phyloP scores from a whole-genome alignment of 2,329 filamentous ascomycete species.

The Xylariaceae sp. region DNA sequence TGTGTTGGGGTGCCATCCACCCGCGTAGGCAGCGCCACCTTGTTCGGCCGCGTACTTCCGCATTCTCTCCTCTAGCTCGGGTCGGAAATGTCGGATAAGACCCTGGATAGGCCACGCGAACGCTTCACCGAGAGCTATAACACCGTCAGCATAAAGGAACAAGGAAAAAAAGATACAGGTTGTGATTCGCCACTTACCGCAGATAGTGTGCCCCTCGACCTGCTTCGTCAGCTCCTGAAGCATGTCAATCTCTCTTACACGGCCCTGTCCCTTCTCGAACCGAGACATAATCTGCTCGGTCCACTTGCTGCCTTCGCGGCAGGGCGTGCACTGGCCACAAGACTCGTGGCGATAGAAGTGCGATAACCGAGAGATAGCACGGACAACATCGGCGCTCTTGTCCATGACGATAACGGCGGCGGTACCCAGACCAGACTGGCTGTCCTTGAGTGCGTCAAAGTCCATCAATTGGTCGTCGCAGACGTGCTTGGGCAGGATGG shows the following conservation, averaged over 20 bases:
- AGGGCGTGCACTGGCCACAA: conserved; percentile 98
- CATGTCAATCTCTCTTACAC: conserved; percentile 96
- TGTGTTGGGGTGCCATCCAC: conserved; percentile 78
- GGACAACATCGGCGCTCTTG: conserved; percentile 92
- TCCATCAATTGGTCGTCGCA: conserved; percentile 98
- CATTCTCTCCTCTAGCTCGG: conserved; percentile 90
- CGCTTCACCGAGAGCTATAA: conserved; percentile 79
- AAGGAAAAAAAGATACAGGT: background rate
- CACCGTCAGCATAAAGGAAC: conserved; percentile 24
- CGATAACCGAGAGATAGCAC: conserved; percentile 84
- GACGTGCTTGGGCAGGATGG: conserved; percentile 81
- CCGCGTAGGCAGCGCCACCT: conserved; percentile 68
- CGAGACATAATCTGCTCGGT: conserved; percentile 98
- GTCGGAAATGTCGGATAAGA: conserved; percentile 95
- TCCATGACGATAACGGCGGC: conserved; percentile 99
- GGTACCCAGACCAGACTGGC: conserved; percentile 92
- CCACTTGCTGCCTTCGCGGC: conserved; percentile 98
- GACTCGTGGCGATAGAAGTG: conserved; percentile 99
- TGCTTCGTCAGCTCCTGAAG: conserved; percentile 98
- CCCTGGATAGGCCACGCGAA: conserved; percentile 99
- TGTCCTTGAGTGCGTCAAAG: conserved; percentile 97
- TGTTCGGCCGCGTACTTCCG: conserved; percentile 67
- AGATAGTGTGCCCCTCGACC: conserved; percentile 98
- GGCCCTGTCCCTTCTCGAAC: conserved; percentile 85
- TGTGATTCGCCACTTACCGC: conserved; percentile 56